Evolutionary conservation across 1,284 basidiomycete genomes (phyloP), one percentile per base, ranked within the genome.

Genomic region (Pascua guehoae): DNA sequence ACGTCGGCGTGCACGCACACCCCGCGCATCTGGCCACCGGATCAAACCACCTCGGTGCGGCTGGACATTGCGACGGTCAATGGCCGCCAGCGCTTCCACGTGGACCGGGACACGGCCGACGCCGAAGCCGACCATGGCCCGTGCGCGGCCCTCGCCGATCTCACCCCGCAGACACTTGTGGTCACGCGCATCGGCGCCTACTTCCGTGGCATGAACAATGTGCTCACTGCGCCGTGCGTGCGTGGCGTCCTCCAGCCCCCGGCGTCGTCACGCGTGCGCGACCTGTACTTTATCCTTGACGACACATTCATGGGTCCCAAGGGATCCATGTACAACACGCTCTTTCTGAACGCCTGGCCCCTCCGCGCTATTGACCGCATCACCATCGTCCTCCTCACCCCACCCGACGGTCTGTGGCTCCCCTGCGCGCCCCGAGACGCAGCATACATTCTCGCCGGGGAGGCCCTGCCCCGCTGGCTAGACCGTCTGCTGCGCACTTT

Each of bases 401-500:
- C 47, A 5, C 14, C 14, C 4, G 53, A 41, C 36, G 37, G 17
- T 10, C 12, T 17, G 4, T 54, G 53, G 53, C 24, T 48, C n/a
- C 53, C 53, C 5, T 41, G 47, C n/a, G 41, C 52, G 2, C n/a
- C 24, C 2, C 12, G 14, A 1, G 24, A 32, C 5, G 36, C 9
- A 5, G 40, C 16, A 12, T 36, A 37, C 16, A 40, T 40, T 17
- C 5, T 18, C n/a, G 15, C 41, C 9, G 43, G 43, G n/a, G 18
- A 17, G n/a, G 24, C 38, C 12, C 42, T 51, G n/a, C 42, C 41
- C 17, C 45, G 46, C 12, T 53, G 52, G 52, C 45, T 54, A 24
- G 47, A 54, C 16, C 46, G 53, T 5, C 17, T 48, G 32, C 47
- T 47, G 8, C 46, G 52, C 40, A 53, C 41, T 3, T 40, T 53